These are phyloP conservation scores for Picochlorum sp. DNA, from an alignment of 139 green algal species.

Conservation along the genomic window DNA sequence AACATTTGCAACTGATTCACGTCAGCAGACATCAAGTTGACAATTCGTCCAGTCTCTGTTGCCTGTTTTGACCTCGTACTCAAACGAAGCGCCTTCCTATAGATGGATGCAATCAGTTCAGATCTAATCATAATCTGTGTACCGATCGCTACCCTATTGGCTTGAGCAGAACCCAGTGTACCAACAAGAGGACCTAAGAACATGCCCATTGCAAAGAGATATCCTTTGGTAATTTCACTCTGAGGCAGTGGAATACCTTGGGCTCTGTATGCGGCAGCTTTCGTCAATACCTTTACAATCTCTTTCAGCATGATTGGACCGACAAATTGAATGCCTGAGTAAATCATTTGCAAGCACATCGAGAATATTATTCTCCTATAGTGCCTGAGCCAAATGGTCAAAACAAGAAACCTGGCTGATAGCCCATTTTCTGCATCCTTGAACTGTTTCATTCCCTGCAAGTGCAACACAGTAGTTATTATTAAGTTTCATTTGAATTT, in stretches of 20 bases:
- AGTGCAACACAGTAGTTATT: too few relatives aligned
- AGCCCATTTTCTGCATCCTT: conserved; percentile 5
- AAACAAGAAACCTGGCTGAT: conserved; percentile 3
- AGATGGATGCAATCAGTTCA: conserved; percentile 74
- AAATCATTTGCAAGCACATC: conserved; percentile 22
- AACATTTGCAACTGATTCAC: conserved; percentile 38
- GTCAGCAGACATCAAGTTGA: conserved; percentile 42
- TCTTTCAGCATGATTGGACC: conserved; percentile 32
- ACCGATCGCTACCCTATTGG: conserved; percentile 25
- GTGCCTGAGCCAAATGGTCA: conserved; percentile 10
- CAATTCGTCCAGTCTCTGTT: conserved; percentile 31
- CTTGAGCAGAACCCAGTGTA: conserved; percentile 14
- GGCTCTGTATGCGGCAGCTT: neutral
- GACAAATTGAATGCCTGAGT: conserved; percentile 27
- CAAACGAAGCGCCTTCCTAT: conserved; percentile 70
- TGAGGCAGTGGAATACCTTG: neutral
- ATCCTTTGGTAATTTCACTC: conserved; percentile 11
- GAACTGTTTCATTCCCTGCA: too few relatives aligned
- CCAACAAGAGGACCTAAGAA: conserved; percentile 36
- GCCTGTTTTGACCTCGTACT: conserved; percentile 27
- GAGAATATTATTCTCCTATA: conserved; percentile 5
- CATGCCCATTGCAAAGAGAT: conserved; percentile 28
- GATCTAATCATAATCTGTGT: conserved; percentile 34
- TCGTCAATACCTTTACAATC: conserved; percentile 24
- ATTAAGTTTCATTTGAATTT: too few relatives aligned